phyloP scores from a whole-genome alignment of 2,329 filamentous ascomycete genomes.

The Akanthomyces uredinophilus region DNA sequence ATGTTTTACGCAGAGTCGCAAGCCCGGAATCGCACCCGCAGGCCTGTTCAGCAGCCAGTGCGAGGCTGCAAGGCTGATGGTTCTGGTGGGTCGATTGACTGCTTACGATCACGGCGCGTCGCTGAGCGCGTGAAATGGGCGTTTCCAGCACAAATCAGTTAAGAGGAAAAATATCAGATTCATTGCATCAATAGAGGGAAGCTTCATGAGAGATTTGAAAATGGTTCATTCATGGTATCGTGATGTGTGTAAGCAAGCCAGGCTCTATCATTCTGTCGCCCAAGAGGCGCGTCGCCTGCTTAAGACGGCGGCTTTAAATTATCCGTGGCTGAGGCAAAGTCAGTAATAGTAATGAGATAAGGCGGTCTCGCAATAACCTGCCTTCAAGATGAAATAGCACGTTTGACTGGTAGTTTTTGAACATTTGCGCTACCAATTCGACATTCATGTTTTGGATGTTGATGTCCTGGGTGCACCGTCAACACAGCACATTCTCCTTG shows the following conservation, averaged over 20 bases:
- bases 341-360: constrained; percentile 6
- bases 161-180: too few species aligned
- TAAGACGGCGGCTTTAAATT: constrained; percentile 73
- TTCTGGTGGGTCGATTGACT: constrained; percentile 19
- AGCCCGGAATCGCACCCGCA: constrained; percentile 17
- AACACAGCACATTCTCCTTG: constrained; percentile 3
- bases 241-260: not conserved
- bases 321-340: constrained; percentile 61
- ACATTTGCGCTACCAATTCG: constrained; percentile 97
- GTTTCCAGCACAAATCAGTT: not conserved
- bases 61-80: constrained; percentile 34
- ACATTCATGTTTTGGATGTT: constrained; percentile 99
- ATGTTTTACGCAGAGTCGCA: constrained; percentile 15
- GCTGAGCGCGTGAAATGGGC: not conserved
- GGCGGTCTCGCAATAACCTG: constrained; percentile 32
- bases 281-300: constrained; percentile 19
- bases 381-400: constrained; percentile 96
- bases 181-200: not conserved
- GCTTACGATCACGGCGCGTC: constrained; percentile 1
- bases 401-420: constrained; percentile 99
- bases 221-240: not conserved
- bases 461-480: constrained; percentile 63
- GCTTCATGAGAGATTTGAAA: not conserved
- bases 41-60: constrained; percentile 16
- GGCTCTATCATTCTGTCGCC: not conserved